These are phyloP conservation scores for Ustilago loliicola DNA, from an alignment of 1,284 basidiomycete genomes.

Conservation along the genomic window DNA sequence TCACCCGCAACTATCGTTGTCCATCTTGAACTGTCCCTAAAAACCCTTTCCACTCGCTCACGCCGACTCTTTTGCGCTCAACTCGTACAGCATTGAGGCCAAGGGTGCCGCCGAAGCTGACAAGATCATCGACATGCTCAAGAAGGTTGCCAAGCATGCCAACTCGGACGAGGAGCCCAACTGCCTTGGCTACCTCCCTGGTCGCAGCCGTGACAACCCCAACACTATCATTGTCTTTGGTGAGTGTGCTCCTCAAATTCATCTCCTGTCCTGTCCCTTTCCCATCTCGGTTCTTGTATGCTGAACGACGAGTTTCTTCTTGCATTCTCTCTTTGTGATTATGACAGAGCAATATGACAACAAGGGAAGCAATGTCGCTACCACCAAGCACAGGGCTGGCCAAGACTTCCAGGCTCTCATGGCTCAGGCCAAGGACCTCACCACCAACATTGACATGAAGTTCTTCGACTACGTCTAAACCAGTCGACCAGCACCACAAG, in stretches of 20 bases:
- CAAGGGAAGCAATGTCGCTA: conserved; percentile 45
- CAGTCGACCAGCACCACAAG: not conserved
- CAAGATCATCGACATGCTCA: conserved; percentile 43
- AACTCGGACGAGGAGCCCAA: conserved; percentile 53
- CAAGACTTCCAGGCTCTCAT: conserved; percentile 49
- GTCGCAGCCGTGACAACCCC: conserved; percentile 46
- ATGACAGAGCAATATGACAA: conserved; percentile 55
- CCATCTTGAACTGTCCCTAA: not conserved
- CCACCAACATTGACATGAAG: conserved; percentile 48
- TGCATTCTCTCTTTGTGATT: too few relatives aligned
- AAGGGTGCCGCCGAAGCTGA: conserved; percentile 48
- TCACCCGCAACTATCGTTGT: not conserved
- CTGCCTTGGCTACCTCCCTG: conserved; percentile 41
- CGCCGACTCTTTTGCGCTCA: not conserved
- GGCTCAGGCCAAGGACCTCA: conserved; percentile 40
- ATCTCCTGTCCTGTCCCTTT: too few relatives aligned
- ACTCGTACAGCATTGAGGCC: conserved; percentile 36
- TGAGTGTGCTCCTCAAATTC: conserved; percentile 9
- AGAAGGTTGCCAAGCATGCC: conserved; percentile 41
- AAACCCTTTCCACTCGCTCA: too few relatives aligned
- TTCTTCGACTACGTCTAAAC: conserved; percentile 40
- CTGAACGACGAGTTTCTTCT: too few relatives aligned
- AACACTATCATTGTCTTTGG: conserved; percentile 50
- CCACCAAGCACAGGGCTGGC: conserved; percentile 29
- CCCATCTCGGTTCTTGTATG: too few relatives aligned